Evolutionary conservation across 495 filamentous ascomycete genomes (phyloP).

Genomic region (Pseudomonodictys pantanalensis): DNA sequence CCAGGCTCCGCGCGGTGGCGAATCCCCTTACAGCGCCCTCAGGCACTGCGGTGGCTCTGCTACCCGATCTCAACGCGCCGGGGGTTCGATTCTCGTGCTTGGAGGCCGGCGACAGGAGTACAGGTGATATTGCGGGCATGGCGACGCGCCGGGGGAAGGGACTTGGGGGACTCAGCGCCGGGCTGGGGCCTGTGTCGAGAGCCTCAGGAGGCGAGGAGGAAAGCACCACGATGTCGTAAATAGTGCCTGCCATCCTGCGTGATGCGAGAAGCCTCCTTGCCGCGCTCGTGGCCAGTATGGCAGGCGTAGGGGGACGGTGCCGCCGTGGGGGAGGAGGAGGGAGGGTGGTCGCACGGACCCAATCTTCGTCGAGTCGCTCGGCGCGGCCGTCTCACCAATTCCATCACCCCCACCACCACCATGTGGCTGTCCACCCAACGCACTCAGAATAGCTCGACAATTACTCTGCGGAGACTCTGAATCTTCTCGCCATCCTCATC

Average conservation of each 20-base stretch:
- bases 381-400: too few relatives aligned
- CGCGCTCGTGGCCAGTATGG: background rate
- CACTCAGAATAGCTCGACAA: too few relatives aligned
- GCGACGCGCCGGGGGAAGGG: slow-evolving; percentile 17
- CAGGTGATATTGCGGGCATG: slow-evolving; percentile 10
- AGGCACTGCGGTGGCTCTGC: slow-evolving; percentile 17
- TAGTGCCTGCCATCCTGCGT: background rate
- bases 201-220: slow-evolving; percentile 30
- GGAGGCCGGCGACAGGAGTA: slow-evolving; percentile 6
- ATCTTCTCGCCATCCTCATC: too few relatives aligned
- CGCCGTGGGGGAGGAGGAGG: too few relatives aligned
- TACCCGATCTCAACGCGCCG: slow-evolving; percentile 24
- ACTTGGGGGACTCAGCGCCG: slow-evolving; percentile 12
- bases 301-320: background rate
- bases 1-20: slow-evolving; percentile 22
- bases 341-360: too few relatives aligned
- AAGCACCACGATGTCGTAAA: slow-evolving; percentile 31
- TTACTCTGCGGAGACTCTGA: too few relatives aligned
- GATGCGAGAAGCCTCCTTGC: background rate
- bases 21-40: slow-evolving; percentile 27
- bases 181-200: background rate
- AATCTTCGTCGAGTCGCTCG: too few relatives aligned
- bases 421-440: too few relatives aligned
- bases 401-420: too few relatives aligned
- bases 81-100: background rate